A percentile compares a stretch with the other conserved stretches of the same genome.
Evolutionary conservation across 1,284 basidiomycete genomes (phyloP).

Genomic region (Sanguinoderma infundibulare): DNA sequence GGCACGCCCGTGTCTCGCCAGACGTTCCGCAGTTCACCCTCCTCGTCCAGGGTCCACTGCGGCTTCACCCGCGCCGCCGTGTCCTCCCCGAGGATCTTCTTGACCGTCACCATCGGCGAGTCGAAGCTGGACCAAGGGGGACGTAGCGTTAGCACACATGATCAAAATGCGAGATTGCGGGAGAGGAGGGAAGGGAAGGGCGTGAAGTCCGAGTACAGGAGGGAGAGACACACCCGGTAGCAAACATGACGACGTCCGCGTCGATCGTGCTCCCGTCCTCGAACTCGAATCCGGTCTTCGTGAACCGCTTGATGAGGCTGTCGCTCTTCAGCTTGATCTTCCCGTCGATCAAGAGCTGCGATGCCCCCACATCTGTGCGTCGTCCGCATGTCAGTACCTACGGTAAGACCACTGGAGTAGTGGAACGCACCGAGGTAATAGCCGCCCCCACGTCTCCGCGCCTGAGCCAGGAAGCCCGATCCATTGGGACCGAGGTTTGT

Average conservation of each 20-base stretch:
- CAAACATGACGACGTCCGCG: slow-evolving; percentile 73
- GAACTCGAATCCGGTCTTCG: slow-evolving; percentile 61
- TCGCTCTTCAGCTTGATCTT: slow-evolving; percentile 80
- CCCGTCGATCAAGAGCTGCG: slow-evolving; percentile 48
- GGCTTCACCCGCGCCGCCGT: slow-evolving; percentile 48
- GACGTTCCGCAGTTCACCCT: slow-evolving; percentile 30
- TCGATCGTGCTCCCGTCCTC: slow-evolving; percentile 65
- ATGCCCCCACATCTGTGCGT: slow-evolving; percentile 55
- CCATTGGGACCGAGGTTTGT: slow-evolving; percentile 57
- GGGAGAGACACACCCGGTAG: slow-evolving; percentile 55
- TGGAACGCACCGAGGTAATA: slow-evolving; percentile 46
- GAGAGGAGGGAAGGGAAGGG: neutral
- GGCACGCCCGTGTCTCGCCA: slow-evolving; percentile 35
- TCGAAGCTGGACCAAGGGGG: slow-evolving; percentile 38
- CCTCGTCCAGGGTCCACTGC: slow-evolving; percentile 49
- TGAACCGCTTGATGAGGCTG: slow-evolving; percentile 56
- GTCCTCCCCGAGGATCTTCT: slow-evolving; percentile 51
- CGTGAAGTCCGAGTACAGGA: neutral
- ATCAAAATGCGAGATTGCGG: too few relatives aligned
- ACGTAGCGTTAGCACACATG: slow-evolving; percentile 11
- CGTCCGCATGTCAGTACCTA: neutral
- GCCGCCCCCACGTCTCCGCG: slow-evolving; percentile 42
- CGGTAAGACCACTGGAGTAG: neutral
- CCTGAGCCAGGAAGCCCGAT: slow-evolving; percentile 53
- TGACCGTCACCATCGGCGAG: slow-evolving; percentile 43